Evolutionary conservation across 805 yeast genomes (phyloP).

Genomic region (Wickerhamiella lipophila): DNA sequence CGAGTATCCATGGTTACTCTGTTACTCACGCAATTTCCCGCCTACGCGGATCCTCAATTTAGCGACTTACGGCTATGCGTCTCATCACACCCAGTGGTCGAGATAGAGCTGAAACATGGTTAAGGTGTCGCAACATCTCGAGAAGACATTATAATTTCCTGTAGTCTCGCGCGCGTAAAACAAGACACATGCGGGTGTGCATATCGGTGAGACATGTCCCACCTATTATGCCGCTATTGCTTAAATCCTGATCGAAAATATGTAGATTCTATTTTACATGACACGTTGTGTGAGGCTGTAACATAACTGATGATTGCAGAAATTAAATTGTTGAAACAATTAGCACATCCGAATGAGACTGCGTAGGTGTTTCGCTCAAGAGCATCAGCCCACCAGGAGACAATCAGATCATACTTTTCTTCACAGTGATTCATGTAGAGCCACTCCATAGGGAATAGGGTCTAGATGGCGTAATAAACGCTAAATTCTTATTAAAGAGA

Average conservation of each 20-base stretch:
- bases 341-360: too few species aligned
- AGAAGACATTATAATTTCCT: not conserved
- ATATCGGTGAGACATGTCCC: not conserved
- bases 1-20: too few species aligned
- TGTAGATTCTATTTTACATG: not conserved
- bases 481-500: too few species aligned
- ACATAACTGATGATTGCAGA: not conserved
- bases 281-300: not conserved
- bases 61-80: slow-evolving; percentile 1
- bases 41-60: not conserved
- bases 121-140: not conserved
- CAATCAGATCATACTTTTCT: not conserved
- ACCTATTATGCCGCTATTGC: not conserved
- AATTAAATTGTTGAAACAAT: not conserved
- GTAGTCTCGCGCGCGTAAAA: not conserved
- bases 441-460: too few species aligned
- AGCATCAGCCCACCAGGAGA: not conserved
- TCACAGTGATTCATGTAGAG: too few species aligned
- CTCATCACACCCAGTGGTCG: not conserved
- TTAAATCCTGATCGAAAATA: not conserved
- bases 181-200: not conserved
- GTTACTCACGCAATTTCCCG: not conserved
- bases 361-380: too few species aligned
- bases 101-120: not conserved
- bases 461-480: too few species aligned